Evolutionary conservation across 345 rosid genomes (phyloP), one percentile per base, ranked within the genome.

Genomic region (Lumnitzera littorea): DNA sequence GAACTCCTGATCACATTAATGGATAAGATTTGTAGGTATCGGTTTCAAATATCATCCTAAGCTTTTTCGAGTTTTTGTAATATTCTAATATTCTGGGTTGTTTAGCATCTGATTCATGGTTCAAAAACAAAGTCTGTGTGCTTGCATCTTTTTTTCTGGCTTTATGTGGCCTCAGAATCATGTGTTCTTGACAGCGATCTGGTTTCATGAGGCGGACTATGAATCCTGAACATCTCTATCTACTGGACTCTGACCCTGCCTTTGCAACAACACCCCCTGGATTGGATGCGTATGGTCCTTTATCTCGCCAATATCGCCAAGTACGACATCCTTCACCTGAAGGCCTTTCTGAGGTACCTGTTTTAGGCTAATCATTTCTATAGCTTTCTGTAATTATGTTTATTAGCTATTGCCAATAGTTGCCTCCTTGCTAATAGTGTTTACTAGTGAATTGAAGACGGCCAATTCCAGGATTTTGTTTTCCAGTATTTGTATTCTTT

Each of bases 291-390:
- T 70, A 61, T 51, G 51, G 24, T 31, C 24, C 82, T 57, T 79
- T 80, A 60, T 71, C 77, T 56, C 75, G 94, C 57, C 82, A 79
- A 58, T 77, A 83, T 76, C 91, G 83, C 20, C 97, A 86, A 67
- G 69, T 74, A 59, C 84, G 83, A 55, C 87, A 80, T 67, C 89
- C 95, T 68, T 84, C 95, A 20, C 86, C 88, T 11, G 89, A 90
- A 69, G 99, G 85, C 57, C 72, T 88, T 57, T 84, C 91, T 57
- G 96, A 90, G 96, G 99, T 94, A 31, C 29, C 15, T 54, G 57
- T 20, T 2, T 13, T 5, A 23, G 1, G 24, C 13, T 15, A 54
- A 23, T 29, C 56, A n/a, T 67, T 48, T 13, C 0, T 12, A 51
- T 52, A 6, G 4, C 15, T 20, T 8, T 54, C 4, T 46, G 56